Percentiles rank a stretch among this genome's conserved stretches.
Evolutionary conservation across 116 monocot species (phyloP).

Genomic region (Phalaenopsis hybrid): DNA sequence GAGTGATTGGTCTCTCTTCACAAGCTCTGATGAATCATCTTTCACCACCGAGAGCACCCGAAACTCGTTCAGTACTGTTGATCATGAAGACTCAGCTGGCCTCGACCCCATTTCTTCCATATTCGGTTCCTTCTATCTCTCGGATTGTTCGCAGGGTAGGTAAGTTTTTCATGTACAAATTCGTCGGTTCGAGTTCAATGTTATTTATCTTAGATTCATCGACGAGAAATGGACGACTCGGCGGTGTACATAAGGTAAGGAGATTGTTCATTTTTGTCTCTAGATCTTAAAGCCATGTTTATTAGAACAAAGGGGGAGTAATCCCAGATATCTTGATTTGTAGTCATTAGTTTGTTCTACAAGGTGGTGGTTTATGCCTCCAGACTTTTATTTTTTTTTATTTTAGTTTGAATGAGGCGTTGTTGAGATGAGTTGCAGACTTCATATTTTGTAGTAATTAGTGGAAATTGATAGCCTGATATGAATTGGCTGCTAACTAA

Average conservation of each 20-base stretch:
- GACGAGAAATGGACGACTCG: constrained; percentile 3
- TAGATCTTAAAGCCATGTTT: neutral
- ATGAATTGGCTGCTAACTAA: neutral
- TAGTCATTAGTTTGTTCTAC: neutral
- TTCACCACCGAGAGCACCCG: constrained; percentile 86
- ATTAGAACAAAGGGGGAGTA: neutral
- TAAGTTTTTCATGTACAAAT: constrained; percentile 28
- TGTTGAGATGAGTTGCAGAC: neutral
- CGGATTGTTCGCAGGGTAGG: constrained; percentile 33
- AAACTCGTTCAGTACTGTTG: constrained; percentile 66
- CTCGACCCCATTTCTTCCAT: constrained; percentile 62
- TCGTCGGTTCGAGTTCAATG: constrained; percentile 33
- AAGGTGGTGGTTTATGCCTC: neutral
- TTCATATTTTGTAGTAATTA: neutral
- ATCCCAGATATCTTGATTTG: neutral
- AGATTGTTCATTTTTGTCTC: constrained; percentile 12
- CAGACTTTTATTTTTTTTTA: neutral
- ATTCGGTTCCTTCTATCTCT: constrained; percentile 48
- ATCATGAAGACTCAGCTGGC: constrained; percentile 35
- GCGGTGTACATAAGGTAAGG: constrained; percentile 55
- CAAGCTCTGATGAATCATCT: constrained; percentile 92
- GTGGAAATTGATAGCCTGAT: constrained; percentile 3
- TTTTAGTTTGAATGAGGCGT: constrained; percentile 1
- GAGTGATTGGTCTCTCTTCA: constrained; percentile 88
- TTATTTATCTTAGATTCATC: constrained; percentile 33